These are phyloP conservation scores for Chalciporus chontae DNA, from an alignment of 768 basidiomycete species.

Conservation along the genomic window DNA sequence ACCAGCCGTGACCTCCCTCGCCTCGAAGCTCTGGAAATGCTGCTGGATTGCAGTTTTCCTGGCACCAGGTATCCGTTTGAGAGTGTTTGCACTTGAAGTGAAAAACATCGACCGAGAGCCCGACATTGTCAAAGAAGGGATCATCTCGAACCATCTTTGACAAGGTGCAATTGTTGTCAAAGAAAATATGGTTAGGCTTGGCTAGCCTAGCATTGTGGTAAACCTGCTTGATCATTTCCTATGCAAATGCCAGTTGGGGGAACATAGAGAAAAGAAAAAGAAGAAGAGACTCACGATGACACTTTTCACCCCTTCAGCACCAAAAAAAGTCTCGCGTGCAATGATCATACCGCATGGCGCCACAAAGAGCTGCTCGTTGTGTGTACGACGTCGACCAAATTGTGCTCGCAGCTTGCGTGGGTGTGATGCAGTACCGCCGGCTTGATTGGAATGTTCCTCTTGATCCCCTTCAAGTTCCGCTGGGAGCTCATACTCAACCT, in stretches of 20 bases:
- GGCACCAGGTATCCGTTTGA: conserved; percentile 22
- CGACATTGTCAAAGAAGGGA: conserved; percentile 17
- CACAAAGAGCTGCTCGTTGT: neutral
- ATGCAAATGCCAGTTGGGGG: conserved; percentile 9
- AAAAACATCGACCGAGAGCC: conserved; percentile 22
- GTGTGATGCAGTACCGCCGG: too few relatives aligned
- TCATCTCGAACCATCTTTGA: conserved; percentile 22
- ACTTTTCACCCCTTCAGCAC: conserved; percentile 9
- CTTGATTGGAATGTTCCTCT: too few relatives aligned
- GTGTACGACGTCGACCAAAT: neutral
- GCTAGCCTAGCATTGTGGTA: too few relatives aligned
- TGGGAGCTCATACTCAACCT: neutral
- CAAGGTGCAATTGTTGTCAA: conserved; percentile 21
- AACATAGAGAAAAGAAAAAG: too few relatives aligned
- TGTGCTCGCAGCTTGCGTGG: neutral
- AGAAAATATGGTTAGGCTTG: too few relatives aligned
- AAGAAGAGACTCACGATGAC: conserved; percentile 21
- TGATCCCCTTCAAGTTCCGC: too few relatives aligned
- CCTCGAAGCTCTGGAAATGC: conserved; percentile 28
- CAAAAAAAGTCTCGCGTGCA: neutral
- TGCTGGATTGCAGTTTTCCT: conserved; percentile 28
- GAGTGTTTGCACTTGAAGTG: conserved; percentile 29
- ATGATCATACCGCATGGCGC: neutral
- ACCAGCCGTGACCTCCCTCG: conserved; percentile 25
- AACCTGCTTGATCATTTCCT: neutral